Evolutionary conservation across 441 rosid species (phyloP).

Genomic region (Euphorbia celastroides): DNA sequence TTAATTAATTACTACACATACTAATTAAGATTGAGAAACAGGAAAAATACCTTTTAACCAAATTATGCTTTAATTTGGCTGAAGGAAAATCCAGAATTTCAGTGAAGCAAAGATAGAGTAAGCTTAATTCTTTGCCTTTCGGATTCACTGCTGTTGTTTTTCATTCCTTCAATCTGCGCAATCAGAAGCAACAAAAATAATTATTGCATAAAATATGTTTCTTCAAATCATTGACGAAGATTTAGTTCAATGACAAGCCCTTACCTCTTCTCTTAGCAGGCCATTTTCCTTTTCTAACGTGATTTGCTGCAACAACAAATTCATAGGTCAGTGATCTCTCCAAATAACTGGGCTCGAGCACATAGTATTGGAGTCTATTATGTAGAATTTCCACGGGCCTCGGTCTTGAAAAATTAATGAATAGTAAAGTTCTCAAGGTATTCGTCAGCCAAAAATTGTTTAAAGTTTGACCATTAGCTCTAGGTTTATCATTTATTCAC

Average conservation of each 20-base stretch:
- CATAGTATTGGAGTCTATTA: no score
- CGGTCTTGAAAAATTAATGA: no score
- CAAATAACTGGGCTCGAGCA: not conserved
- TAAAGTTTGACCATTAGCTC: no score
- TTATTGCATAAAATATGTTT: not conserved
- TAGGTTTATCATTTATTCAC: not conserved
- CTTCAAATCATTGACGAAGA: not conserved
- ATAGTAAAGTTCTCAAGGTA: no score
- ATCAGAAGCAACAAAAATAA: not conserved
- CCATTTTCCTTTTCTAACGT: slow-evolving; percentile 33
- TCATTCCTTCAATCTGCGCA: slow-evolving; percentile 11
- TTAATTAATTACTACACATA: not conserved
- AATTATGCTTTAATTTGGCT: not conserved
- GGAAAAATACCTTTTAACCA: not conserved
- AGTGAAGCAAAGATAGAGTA: slow-evolving; percentile 2
- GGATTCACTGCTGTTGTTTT: not conserved
- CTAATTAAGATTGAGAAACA: not conserved
- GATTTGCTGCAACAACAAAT: slow-evolving; percentile 25
- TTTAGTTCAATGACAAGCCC: not conserved
- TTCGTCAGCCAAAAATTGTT: no score
- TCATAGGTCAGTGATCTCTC: not conserved
- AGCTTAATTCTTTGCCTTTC: not conserved
- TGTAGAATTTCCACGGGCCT: no score
- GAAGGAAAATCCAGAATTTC: no score
- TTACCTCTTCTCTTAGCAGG: slow-evolving; percentile 30